phyloP scores from a whole-genome alignment of 2,329 filamentous ascomycete genomes.

The Cercospora canescens region DNA sequence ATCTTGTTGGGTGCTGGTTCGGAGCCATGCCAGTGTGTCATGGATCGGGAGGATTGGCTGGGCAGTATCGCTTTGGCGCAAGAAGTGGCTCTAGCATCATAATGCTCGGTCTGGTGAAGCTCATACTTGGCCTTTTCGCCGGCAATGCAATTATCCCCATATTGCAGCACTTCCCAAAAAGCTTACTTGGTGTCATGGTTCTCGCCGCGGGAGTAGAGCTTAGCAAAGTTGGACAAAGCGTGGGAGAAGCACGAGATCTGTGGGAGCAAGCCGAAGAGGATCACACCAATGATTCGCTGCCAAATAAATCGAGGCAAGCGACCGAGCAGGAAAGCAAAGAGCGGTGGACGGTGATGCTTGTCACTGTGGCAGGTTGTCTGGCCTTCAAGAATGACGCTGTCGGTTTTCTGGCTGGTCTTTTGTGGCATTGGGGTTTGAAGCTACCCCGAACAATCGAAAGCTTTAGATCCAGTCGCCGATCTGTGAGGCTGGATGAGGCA shows the following conservation, averaged over 20 bases:
- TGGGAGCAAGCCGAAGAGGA: slow-evolving; percentile 43
- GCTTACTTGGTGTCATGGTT: slow-evolving; percentile 82
- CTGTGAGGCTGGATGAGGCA: slow-evolving; percentile 21
- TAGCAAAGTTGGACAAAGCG: slow-evolving; percentile 77
- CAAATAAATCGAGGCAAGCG: slow-evolving; percentile 53
- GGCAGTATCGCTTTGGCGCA: slow-evolving; percentile 87
- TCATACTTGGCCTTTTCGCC: slow-evolving; percentile 73
- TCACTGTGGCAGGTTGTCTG: slow-evolving; percentile 77
- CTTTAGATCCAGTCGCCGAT: slow-evolving; percentile 15
- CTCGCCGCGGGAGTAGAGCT: slow-evolving; percentile 86
- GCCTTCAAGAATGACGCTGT: slow-evolving; percentile 89
- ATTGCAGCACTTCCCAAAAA: slow-evolving; percentile 71
- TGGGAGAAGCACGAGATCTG: slow-evolving; percentile 71
- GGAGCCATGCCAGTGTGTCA: slow-evolving; percentile 96
- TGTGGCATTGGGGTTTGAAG: slow-evolving; percentile 70
- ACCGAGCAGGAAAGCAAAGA: slow-evolving; percentile 69
- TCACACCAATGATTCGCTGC: slow-evolving; percentile 28
- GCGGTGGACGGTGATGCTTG: slow-evolving; percentile 86
- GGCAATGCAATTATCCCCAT: slow-evolving; percentile 72
- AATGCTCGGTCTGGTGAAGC: slow-evolving; percentile 73
- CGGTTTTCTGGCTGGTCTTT: slow-evolving; percentile 78
- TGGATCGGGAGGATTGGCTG: slow-evolving; percentile 85
- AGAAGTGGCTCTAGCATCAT: slow-evolving; percentile 83
- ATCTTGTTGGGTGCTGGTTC: slow-evolving; percentile 84
- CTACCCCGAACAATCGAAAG: slow-evolving; percentile 21